These are phyloP conservation scores for Lasiodiplodia theobromae DNA, from an alignment of 2,329 filamentous ascomycete species.

Conservation along the genomic window DNA sequence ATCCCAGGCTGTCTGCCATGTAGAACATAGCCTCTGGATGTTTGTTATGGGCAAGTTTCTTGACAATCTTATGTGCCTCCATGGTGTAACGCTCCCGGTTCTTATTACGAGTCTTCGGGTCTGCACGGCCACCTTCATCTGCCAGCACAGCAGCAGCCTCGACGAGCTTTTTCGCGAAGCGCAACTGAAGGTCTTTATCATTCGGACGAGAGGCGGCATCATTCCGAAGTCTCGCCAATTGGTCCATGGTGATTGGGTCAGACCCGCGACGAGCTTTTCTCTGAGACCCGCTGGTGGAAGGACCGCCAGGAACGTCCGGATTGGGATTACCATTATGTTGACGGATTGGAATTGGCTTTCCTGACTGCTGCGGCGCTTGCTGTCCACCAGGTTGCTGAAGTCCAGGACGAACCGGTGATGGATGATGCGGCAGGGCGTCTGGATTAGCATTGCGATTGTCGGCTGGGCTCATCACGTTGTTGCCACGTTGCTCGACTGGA, in stretches of 20 bases:
- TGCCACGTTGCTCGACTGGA: neutral
- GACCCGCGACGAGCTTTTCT: constrained; percentile 36
- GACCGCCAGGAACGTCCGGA: constrained; percentile 37
- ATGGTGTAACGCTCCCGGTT: constrained; percentile 81
- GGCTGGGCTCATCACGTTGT: constrained; percentile 8
- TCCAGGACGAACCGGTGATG: constrained; percentile 40
- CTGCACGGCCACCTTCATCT: constrained; percentile 75
- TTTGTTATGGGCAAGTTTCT: constrained; percentile 78
- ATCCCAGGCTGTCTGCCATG: constrained; percentile 86
- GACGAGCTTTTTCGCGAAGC: constrained; percentile 81
- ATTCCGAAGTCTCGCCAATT: constrained; percentile 77
- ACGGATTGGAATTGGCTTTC: constrained; percentile 57
- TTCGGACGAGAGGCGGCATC: constrained; percentile 73
- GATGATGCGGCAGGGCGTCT: constrained; percentile 26
- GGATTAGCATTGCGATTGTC: neutral
- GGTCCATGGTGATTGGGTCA: constrained; percentile 74
- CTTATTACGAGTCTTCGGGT: constrained; percentile 67
- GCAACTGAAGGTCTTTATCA: constrained; percentile 75
- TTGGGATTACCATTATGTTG: constrained; percentile 56
- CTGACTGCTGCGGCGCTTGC: neutral
- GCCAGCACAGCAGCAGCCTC: constrained; percentile 83
- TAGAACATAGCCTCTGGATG: constrained; percentile 93
- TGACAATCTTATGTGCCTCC: constrained; percentile 89
- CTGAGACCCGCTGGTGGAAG: constrained; percentile 12
- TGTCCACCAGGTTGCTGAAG: constrained; percentile 12